Conservation (phyloP, 2,329 filamentous ascomycete species). For the Phaeophleospora eucalypticola region DNA sequence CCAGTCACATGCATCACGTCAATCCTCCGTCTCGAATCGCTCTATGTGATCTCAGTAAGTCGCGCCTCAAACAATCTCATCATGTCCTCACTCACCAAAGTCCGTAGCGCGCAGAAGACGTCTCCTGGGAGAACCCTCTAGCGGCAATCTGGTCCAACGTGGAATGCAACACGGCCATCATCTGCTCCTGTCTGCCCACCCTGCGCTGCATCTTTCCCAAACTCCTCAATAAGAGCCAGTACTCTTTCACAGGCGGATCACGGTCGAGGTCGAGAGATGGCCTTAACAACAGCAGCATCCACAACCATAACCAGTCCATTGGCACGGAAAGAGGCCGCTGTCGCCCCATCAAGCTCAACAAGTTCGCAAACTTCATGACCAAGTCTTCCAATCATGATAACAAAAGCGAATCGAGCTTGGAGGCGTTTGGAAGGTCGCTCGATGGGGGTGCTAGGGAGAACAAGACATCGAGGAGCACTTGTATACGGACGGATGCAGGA, state of each 20-base stretch:
- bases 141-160: conserved; percentile 35
- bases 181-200: conserved; percentile 37
- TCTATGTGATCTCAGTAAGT: conserved; percentile 16
- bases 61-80: neutral
- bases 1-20: conserved; percentile 32
- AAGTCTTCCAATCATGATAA: neutral
- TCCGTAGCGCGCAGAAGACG: conserved; percentile 18
- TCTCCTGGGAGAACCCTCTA: conserved; percentile 31
- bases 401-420: conserved; percentile 5
- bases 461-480: neutral
- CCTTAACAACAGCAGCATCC: neutral
- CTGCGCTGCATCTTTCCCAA: conserved; percentile 35
- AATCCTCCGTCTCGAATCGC: conserved; percentile 30
- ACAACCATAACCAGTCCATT: neutral
- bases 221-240: conserved; percentile 23
- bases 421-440: conserved; percentile 1
- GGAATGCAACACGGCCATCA: conserved; percentile 36
- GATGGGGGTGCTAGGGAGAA: neutral
- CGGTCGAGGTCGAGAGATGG: neutral
- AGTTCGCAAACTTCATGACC: neutral
- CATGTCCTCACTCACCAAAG: neutral
- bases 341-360: neutral
- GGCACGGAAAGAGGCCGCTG: neutral
- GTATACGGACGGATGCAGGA: neutral
- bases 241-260: conserved; percentile 5